Base-by-base conservation (phyloP, 805 yeast species). In the Yarrowia bubula region DNA sequence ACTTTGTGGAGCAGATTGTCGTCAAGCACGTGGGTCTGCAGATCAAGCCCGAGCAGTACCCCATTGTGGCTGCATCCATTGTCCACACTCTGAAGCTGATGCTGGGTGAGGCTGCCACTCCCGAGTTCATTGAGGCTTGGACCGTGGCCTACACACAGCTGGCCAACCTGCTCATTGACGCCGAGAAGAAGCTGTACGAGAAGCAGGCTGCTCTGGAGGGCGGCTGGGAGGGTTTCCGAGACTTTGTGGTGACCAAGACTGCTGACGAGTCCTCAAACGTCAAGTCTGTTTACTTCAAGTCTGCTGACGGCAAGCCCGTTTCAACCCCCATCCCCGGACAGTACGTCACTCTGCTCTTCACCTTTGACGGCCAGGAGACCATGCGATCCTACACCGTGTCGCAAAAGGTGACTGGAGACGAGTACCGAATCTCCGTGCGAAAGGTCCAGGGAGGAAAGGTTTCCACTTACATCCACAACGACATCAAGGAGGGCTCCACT, bases 1-100 rank as follows among this genome's bases (percentile, higher is more conserved):
- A 76, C 1, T 83, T 84, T 67, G 89, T 88, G 9, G 76, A 80
- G 57, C 84, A 83, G 67, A 85, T 87, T 69, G 87, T 83, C 50
- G 80, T 79, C 68, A 88, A 87, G 73, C 92, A 88, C 69, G 85
- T 83, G 66, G 88, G 89, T 48, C 76, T 88, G 67, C 84, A 84
- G 70, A 80, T 87, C 47, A 72, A 75, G 67, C 83, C 91, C 3
- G 88, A 84, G 65, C 90, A 87, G 66, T 87, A 87, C 70, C 84
- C 85, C 22, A 78, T 84, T 68, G 91, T 87, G 37, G 92, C 91
- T 33, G 71, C 74, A 35, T 79, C 81, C 67, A 74, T 88, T n/a
- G 71, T 87, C 37, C 75, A 76, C 32, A 84, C 90, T 13, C 79
- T 88, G 74, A 72, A 74, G 44, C 80, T 81, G 64, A 79, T 84